Evolutionary conservation across 306 rosid genomes (phyloP), one percentile per base, ranked within the genome.

Genomic region (Mucuna pruriens): DNA sequence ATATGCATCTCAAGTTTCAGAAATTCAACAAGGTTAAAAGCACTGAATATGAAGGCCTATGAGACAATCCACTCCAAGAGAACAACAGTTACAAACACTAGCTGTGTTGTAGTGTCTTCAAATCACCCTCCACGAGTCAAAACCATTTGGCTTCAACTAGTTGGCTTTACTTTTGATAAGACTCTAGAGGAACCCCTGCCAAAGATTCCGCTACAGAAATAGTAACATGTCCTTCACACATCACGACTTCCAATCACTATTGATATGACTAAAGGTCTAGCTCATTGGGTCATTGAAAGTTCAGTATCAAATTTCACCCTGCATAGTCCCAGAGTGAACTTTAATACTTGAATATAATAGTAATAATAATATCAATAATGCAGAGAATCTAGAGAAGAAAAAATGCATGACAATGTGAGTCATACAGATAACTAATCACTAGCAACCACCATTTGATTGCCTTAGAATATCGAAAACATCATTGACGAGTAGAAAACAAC

Each of bases 171-270:
- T 68, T 55, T 49, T 71, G 67, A 80, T 9, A 80, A 64, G 16
- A 60, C 75, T 20, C 44, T 1, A 65, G 76, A 60, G 69, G 78
- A 71, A 78, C 15, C 64, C 67, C 36, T 42, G 46, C 58, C 51
- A 77, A 80, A 86, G 87, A 92, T 80, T 85, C 90, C 88, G 25
- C 77, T 2, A 45, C 54, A 58, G 22, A 72, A 76, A 79, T 62
- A 80, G 84, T 38, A 52, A 16, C 48, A 61, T 12, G 45, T 25
- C 65, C 69, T 45, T 81, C 79, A 34, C 65, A 60, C 77, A 76
- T 51, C 87, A 64, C 75, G 80, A 77, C 87, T 87, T 84, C 82
- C 77, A 82, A 80, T 51, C 88, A 76, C 39, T 85, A 80, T 23
- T 67, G 85, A 77, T 58, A 60, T 5, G 85, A 86, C 86, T 60